Evolutionary conservation across 345 rosid species (phyloP).

Genomic region (Crucihimalaya himalaica): DNA sequence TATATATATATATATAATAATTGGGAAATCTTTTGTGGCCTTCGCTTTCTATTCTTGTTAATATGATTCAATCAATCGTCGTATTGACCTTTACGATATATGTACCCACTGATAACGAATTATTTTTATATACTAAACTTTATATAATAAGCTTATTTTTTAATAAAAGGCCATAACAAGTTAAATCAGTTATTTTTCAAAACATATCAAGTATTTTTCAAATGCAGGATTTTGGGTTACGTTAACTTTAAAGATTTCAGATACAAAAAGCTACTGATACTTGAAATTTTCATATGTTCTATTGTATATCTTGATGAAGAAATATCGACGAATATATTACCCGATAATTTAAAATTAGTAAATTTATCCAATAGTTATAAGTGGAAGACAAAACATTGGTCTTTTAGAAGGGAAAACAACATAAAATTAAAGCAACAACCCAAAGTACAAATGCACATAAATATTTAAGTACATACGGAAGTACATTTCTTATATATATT

Average conservation of each 20-base stretch:
- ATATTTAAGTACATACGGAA: conserved; percentile 5
- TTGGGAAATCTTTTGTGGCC: not conserved
- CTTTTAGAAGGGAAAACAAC: conserved; percentile 16
- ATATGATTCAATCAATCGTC: not conserved
- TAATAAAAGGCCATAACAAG: no score
- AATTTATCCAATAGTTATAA: conserved; percentile 5
- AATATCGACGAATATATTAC: not conserved
- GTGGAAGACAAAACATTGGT: conserved; percentile 8
- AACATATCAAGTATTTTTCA: no score
- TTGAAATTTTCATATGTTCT: not conserved
- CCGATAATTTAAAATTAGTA: not conserved
- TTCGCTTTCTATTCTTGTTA: not conserved
- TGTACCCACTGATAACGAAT: not conserved
- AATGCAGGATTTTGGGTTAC: no score
- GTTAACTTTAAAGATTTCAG: no score
- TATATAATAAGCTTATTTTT: not conserved
- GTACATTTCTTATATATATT: not conserved
- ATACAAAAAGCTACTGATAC: not conserved
- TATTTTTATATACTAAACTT: not conserved
- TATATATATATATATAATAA: no score
- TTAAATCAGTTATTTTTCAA: no score
- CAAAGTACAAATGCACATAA: not conserved
- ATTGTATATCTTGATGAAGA: not conserved
- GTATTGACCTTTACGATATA: not conserved
- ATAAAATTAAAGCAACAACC: conserved; percentile 21